These are phyloP conservation scores for Phragmites australis DNA, from an alignment of 176 grass and related monocot genomes.

Conservation along the genomic window DNA sequence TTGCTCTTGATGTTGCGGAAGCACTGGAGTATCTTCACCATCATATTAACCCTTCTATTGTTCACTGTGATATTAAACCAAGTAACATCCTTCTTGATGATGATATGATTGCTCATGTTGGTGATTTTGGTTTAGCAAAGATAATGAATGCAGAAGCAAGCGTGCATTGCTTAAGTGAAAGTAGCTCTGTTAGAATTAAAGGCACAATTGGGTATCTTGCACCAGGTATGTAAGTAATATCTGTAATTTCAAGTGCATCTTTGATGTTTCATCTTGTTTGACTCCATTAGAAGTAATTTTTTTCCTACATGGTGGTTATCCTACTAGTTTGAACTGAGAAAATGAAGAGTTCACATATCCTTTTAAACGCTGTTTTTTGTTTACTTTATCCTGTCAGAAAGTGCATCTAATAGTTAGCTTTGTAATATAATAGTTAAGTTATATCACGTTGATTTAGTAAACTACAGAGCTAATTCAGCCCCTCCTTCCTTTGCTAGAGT, in stretches of 20 bases:
- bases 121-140: constrained; percentile 45
- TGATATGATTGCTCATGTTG: constrained; percentile 34
- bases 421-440: background rate
- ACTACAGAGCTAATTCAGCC: background rate
- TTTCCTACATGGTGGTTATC: background rate
- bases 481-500: background rate
- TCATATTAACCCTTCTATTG: background rate
- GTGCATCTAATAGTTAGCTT: background rate
- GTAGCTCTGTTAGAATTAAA: constrained; percentile 27
- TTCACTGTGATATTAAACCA: constrained; percentile 57
- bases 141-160: background rate
- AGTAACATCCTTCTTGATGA: constrained; percentile 55
- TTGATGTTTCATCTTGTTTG: background rate
- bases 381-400: too few species aligned
- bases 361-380: too few species aligned
- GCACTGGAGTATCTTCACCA: constrained; percentile 8
- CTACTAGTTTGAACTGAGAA: background rate
- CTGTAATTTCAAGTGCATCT: background rate
- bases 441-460: background rate
- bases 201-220: constrained; percentile 40
- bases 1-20: background rate
- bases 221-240: constrained; percentile 9
- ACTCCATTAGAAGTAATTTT: too few species aligned
- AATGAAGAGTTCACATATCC: background rate
- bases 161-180: background rate